Percentiles rank a stretch among this genome's conserved stretches.
Conservation (phyloP, 164 flowering plant genomes). For the Santalum album region DNA sequence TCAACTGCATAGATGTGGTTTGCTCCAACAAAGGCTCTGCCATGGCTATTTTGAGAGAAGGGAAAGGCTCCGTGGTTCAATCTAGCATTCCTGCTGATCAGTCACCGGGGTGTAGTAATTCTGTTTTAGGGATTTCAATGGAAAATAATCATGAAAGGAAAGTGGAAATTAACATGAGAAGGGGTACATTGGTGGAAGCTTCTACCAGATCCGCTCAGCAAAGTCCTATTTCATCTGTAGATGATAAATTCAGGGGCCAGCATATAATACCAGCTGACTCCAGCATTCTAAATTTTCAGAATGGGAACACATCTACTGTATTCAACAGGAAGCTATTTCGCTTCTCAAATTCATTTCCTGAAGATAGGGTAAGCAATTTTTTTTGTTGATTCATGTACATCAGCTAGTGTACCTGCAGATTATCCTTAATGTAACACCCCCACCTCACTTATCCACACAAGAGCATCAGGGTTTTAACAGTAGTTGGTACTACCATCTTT, state of each 20-base stretch:
- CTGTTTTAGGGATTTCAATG: conserved; percentile 19
- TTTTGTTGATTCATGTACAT: background rate
- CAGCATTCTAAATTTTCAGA: conserved; percentile 11
- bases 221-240: conserved; percentile 9
- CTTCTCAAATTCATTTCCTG: conserved; percentile 76
- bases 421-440: too few relatives aligned
- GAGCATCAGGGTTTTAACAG: too few relatives aligned
- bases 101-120: conserved; percentile 7
- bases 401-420: background rate
- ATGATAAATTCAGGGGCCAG: conserved; percentile 16
- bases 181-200: conserved; percentile 13
- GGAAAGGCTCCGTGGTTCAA: conserved; percentile 16
- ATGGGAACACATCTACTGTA: conserved; percentile 27
- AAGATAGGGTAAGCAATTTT: conserved; percentile 51
- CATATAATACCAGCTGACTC: conserved; percentile 19
- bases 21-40: conserved; percentile 23
- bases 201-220: conserved; percentile 10
- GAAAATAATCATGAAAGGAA: conserved; percentile 27
- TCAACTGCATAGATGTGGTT: conserved; percentile 19
- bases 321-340: conserved; percentile 54
- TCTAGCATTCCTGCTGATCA: conserved; percentile 20
- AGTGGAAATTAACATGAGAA: conserved; percentile 14
- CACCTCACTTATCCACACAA: too few relatives aligned
- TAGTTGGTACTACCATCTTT: too few relatives aligned
- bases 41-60: conserved; percentile 21